A percentile compares a stretch with the other conserved stretches of the same genome.
These are phyloP conservation scores for Pichia terricola DNA, from an alignment of 1,139 yeast genomes.

Conservation along the genomic window DNA sequence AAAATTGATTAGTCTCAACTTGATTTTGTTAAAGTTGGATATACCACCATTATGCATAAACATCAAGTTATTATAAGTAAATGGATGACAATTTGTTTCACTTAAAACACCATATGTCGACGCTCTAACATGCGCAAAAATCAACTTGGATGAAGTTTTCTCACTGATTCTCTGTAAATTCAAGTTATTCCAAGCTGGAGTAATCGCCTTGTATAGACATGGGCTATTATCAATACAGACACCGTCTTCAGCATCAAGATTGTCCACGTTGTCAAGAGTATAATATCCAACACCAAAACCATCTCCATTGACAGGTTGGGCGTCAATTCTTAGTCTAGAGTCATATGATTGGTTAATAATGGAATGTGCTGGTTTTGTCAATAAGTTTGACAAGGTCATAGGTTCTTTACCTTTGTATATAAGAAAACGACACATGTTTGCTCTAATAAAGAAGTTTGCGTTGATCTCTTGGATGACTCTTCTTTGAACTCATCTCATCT, in stretches of 20 bases:
- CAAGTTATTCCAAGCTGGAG: constrained; percentile 97
- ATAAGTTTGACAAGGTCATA: constrained; percentile 71
- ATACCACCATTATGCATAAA: constrained; percentile 98
- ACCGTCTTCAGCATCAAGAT: not conserved
- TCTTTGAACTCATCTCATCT: too few relatives aligned
- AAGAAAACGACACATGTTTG: constrained; percentile 45
- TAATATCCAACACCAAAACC: constrained; percentile 98
- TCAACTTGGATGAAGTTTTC: constrained; percentile 74
- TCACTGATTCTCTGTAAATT: constrained; percentile 78
- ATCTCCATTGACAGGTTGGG: constrained; percentile 93
- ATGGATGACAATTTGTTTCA: constrained; percentile 95
- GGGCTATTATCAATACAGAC: constrained; percentile 40
- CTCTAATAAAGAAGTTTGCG: not conserved
- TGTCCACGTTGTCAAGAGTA: constrained; percentile 38
- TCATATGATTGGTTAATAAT: constrained; percentile 95
- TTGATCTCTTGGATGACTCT: not conserved
- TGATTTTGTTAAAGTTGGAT: constrained; percentile 61
- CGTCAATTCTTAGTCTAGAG: constrained; percentile 76
- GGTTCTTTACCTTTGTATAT: constrained; percentile 67
- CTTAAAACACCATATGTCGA: constrained; percentile 90
- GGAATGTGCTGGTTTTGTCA: constrained; percentile 94
- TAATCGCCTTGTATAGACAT: constrained; percentile 83
- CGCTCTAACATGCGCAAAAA: constrained; percentile 94
- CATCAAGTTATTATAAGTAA: constrained; percentile 76
- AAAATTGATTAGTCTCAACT: constrained; percentile 61